A percentile compares a stretch with the other conserved stretches of the same genome.
Conservation (phyloP, 352 stramenopile genomes). For the Thalassiosira allenii region DNA sequence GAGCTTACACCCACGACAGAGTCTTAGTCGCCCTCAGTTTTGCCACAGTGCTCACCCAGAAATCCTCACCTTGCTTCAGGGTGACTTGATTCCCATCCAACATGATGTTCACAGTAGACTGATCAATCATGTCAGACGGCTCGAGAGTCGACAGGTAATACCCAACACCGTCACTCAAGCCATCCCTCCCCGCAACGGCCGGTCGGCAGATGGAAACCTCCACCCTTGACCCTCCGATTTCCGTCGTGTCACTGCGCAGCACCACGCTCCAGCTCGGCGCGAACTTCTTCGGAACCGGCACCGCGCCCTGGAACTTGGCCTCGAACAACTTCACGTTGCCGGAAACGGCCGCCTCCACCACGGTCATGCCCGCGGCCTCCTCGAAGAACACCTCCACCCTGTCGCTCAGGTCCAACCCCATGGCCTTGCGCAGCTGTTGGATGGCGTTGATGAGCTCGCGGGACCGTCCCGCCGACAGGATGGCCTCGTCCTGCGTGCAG, state of each 20-base stretch:
- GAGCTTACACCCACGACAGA: slow-evolving; percentile 62
- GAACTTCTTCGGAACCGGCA: slow-evolving; percentile 77
- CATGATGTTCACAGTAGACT: slow-evolving; percentile 42
- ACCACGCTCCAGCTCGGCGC: slow-evolving; percentile 70
- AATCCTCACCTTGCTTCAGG: slow-evolving; percentile 78
- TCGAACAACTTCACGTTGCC: slow-evolving; percentile 80
- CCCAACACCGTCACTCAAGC: slow-evolving; percentile 55
- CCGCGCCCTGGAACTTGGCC: slow-evolving; percentile 80
- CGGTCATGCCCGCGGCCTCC: slow-evolving; percentile 73
- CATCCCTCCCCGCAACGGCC: slow-evolving; percentile 67
- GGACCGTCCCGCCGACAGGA: slow-evolving; percentile 92
- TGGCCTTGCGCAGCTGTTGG: slow-evolving; percentile 98
- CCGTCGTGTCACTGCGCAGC: slow-evolving; percentile 70
- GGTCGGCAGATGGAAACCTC: slow-evolving; percentile 77
- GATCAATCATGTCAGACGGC: slow-evolving; percentile 47
- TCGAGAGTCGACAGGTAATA: slow-evolving; percentile 76
- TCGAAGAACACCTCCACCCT: slow-evolving; percentile 97
- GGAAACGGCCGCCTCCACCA: slow-evolving; percentile 75
- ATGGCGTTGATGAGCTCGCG: slow-evolving; percentile 98
- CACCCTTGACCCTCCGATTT: slow-evolving; percentile 79
- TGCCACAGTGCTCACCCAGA: slow-evolving; percentile 66
- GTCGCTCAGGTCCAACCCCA: slow-evolving; percentile 93
- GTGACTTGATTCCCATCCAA: slow-evolving; percentile 69
- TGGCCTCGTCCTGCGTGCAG: slow-evolving; percentile 94
- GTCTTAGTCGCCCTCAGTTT: slow-evolving; percentile 69